Percentiles rank a stretch among this genome's conserved stretches.
phyloP scores from a whole-genome alignment of 192 early-diverging fungal species.

The Rhizophagus prolifer region DNA sequence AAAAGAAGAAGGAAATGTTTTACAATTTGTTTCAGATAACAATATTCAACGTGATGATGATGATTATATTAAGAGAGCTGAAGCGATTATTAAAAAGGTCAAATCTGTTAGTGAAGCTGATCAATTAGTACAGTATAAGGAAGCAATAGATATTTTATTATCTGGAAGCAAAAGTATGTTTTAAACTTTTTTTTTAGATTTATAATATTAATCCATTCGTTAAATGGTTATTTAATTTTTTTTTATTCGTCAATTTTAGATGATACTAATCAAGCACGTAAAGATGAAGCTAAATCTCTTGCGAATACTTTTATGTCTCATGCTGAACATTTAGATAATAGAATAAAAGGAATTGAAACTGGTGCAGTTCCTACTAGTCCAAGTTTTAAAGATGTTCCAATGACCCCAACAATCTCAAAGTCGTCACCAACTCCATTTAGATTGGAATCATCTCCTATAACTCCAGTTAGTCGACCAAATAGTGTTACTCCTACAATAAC shows the following conservation, averaged over 20 bases:
- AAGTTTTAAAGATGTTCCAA: conserved; percentile 21
- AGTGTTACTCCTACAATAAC: background rate
- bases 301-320: conserved; percentile 44
- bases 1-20: background rate
- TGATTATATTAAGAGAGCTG: conserved; percentile 28
- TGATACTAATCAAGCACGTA: conserved; percentile 52
- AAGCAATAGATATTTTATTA: conserved; percentile 64
- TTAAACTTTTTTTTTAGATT: background rate
- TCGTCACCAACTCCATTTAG: background rate
- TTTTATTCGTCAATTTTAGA: conserved; percentile 37
- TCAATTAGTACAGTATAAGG: conserved; percentile 53
- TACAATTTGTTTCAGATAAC: background rate
- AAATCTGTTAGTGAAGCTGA: background rate
- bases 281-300: conserved; percentile 48
- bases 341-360: conserved; percentile 12
- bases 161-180: conserved; percentile 61
- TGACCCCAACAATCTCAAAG: conserved; percentile 6
- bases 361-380: background rate
- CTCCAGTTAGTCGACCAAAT: background rate
- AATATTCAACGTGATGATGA: background rate
- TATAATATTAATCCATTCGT: background rate
- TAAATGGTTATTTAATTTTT: background rate
- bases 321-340: conserved; percentile 52
- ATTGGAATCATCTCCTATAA: background rate
- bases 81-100: conserved; percentile 16